Evolutionary conservation across 1,139 yeast species (phyloP).

Genomic region (Hansenula lynferdii): DNA sequence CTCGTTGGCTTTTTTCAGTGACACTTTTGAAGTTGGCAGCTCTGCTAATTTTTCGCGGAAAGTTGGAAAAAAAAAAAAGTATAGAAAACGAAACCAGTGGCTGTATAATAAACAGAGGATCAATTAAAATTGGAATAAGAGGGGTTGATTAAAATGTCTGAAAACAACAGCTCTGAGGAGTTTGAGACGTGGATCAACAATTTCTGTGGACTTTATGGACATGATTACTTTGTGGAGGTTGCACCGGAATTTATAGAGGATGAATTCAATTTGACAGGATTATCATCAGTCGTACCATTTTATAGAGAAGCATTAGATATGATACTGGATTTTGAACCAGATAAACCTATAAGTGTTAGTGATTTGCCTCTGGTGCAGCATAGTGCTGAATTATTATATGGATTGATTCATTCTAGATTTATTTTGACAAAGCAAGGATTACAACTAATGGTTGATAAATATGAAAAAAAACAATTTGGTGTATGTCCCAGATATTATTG

Average conservation of each 20-base stretch:
- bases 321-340: conserved; percentile 72
- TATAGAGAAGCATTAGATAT: conserved; percentile 90
- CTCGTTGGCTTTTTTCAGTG: background rate
- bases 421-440: conserved; percentile 88
- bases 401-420: conserved; percentile 89
- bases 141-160: conserved; percentile 10
- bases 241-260: conserved; percentile 93
- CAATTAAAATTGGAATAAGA: background rate
- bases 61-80: no score
- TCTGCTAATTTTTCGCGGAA: no score
- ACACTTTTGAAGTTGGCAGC: background rate
- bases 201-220: conserved; percentile 83
- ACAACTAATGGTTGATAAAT: conserved; percentile 93
- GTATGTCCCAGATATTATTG: conserved; percentile 88
- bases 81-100: no score
- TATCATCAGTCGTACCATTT: conserved; percentile 80
- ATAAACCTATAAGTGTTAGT: conserved; percentile 47
- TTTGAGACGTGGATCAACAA: conserved; percentile 87
- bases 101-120: background rate
- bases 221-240: conserved; percentile 91
- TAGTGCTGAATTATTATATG: conserved; percentile 88
- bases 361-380: conserved; percentile 77
- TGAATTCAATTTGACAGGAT: conserved; percentile 91
- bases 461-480: conserved; percentile 86
- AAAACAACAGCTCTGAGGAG: conserved; percentile 39